Evolutionary conservation across 2,329 filamentous ascomycete genomes (phyloP).

Genomic region (Gaeumannomyces sp.): DNA sequence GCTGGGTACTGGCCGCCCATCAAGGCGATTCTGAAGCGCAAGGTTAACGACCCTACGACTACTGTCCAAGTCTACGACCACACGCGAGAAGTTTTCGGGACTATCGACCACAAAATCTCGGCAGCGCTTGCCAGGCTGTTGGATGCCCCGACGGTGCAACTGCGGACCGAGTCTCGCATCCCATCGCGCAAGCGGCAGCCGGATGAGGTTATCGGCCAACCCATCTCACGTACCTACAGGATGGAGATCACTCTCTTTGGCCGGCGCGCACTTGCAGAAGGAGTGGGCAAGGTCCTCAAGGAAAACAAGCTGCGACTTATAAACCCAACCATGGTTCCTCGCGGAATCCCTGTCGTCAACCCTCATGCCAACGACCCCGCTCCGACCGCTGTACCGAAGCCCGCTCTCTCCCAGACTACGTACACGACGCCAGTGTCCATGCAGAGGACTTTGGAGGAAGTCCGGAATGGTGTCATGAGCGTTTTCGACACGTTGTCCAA

Average conservation of each 20-base stretch:
- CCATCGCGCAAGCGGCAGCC: conserved; percentile 56
- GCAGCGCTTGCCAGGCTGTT: conserved; percentile 65
- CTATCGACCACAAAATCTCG: conserved; percentile 63
- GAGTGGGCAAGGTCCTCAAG: conserved; percentile 62
- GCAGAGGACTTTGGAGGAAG: conserved; percentile 72
- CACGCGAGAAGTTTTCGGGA: conserved; percentile 65
- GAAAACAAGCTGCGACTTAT: conserved; percentile 62
- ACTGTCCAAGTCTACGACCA: conserved; percentile 70
- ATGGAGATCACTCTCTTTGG: conserved; percentile 77
- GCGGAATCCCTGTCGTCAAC: conserved; percentile 67
- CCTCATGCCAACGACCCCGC: conserved; percentile 45
- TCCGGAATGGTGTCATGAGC: conserved; percentile 73
- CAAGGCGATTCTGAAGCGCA: conserved; percentile 62
- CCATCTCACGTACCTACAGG: conserved; percentile 53
- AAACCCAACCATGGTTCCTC: conserved; percentile 58
- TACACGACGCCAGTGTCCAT: conserved; percentile 24
- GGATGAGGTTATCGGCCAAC: conserved; percentile 58
- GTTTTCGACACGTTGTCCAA: conserved; percentile 83
- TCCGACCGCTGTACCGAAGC: conserved; percentile 21
- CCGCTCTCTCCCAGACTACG: conserved; percentile 12
- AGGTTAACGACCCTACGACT: conserved; percentile 45
- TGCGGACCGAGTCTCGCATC: conserved; percentile 70
- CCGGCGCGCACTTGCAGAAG: conserved; percentile 55
- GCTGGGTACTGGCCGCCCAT: conserved; percentile 64
- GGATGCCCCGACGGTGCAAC: conserved; percentile 54